These are phyloP conservation scores for Rhizopogon parksii DNA, from an alignment of 1,284 basidiomycete genomes.

Conservation along the genomic window DNA sequence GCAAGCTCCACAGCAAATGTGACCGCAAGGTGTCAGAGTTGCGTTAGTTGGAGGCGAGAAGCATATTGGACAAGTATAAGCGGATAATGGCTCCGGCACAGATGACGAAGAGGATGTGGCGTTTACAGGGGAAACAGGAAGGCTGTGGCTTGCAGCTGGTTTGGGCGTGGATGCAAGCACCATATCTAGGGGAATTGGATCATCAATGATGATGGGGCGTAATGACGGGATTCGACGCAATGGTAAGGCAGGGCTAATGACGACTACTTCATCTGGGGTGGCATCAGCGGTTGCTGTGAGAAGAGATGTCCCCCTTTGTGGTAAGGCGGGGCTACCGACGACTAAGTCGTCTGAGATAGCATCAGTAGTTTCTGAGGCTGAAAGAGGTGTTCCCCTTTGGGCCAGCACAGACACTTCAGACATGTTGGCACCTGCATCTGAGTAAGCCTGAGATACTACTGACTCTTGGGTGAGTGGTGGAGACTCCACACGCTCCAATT, in stretches of 20 bases:
- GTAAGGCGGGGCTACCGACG: not conserved
- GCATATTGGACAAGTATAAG: slow-evolving; percentile 71
- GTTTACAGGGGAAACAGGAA: not conserved
- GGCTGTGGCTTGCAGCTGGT: slow-evolving; percentile 2
- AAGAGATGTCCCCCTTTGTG: not conserved
- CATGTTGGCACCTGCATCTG: not conserved
- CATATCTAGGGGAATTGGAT: not conserved
- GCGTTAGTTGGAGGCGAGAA: slow-evolving; percentile 68
- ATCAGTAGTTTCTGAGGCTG: not conserved
- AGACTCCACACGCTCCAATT: not conserved
- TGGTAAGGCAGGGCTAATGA: slow-evolving; percentile 1
- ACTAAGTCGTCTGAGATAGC: slow-evolving; percentile 5
- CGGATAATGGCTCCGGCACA: slow-evolving; percentile 44
- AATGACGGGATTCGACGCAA: not conserved
- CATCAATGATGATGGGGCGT: not conserved
- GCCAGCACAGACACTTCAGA: not conserved
- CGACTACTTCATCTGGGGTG: slow-evolving; percentile 4
- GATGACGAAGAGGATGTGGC: not conserved
- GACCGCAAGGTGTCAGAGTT: slow-evolving; percentile 71
- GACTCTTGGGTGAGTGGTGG: slow-evolving; percentile 1
- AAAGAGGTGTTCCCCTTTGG: slow-evolving; percentile 1
- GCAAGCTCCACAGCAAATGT: slow-evolving; percentile 69
- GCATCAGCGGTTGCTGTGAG: not conserved
- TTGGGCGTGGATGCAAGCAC: not conserved
- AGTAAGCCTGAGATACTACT: not conserved